phyloP scores from a whole-genome alignment of 148 eudicot genomes.

The Talinum fruticosum region DNA sequence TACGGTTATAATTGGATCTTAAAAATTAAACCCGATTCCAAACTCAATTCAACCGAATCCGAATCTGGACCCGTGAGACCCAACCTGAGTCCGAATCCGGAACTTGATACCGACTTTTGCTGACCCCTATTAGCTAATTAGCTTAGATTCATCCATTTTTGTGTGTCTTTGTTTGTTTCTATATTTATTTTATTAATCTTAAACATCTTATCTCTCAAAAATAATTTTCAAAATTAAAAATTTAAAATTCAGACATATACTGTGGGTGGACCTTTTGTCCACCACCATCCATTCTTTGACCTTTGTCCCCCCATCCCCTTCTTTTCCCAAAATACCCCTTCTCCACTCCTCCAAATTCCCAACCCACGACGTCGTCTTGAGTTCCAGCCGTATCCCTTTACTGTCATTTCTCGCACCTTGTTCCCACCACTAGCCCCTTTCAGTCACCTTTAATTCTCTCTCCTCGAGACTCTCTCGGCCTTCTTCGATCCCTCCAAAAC shows the following conservation, averaged over 20 bases:
- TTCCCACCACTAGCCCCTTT: neutral
- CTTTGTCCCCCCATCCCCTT: neutral
- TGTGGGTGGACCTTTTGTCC: neutral
- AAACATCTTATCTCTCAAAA: neutral
- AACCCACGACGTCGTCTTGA: neutral
- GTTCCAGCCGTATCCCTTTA: neutral
- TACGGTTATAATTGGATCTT: no score
- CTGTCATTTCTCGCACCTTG: neutral
- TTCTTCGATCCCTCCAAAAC: conserved; percentile 9
- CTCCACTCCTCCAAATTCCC: neutral
- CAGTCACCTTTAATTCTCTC: neutral
- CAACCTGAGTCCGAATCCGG: no score
- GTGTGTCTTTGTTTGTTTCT: neutral
- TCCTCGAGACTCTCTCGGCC: neutral
- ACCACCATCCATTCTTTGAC: neutral
- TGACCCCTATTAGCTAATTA: no score
- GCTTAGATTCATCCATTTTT: no score
- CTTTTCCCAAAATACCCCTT: neutral
- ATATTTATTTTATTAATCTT: neutral
- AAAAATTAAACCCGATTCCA: no score
- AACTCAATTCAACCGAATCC: no score
- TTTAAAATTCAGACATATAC: neutral
- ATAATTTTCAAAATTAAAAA: neutral
- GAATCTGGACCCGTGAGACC: no score
- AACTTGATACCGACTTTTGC: no score